A percentile compares a stretch with the other conserved stretches of the same genome.
Conservation (phyloP, 2,329 filamentous ascomycete genomes). For the Colletotrichum nymphaeae region DNA sequence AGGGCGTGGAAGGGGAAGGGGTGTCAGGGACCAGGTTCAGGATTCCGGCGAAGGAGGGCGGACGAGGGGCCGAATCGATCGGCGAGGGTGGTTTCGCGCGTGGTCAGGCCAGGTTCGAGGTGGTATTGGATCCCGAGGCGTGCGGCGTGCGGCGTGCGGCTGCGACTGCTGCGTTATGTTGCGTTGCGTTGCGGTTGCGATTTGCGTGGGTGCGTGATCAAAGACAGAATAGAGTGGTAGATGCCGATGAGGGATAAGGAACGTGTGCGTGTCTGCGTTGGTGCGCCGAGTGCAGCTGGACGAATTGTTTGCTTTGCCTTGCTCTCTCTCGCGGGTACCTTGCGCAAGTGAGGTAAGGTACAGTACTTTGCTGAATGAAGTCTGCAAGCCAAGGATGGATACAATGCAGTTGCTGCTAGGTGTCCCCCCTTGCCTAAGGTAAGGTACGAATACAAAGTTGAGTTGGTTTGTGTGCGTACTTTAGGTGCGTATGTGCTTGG, state of each 20-base stretch:
- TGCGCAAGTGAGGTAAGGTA: too few relatives aligned
- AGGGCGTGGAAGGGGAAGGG: not conserved
- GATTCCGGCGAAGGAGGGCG: slow-evolving; percentile 27
- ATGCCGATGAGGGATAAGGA: too few relatives aligned
- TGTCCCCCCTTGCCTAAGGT: not conserved
- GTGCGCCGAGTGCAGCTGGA: not conserved
- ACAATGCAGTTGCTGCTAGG: not conserved
- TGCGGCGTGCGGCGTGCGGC: slow-evolving; percentile 14
- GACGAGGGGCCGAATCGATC: slow-evolving; percentile 30
- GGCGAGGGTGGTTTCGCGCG: slow-evolving; percentile 9
- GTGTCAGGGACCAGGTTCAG: slow-evolving; percentile 24
- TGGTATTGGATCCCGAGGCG: slow-evolving; percentile 27
- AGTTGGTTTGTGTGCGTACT: too few relatives aligned
- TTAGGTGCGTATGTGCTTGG: too few relatives aligned
- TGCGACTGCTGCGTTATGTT: not conserved
- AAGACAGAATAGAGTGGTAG: too few relatives aligned
- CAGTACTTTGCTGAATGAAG: not conserved
- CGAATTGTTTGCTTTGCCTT: not conserved
- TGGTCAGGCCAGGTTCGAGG: not conserved
- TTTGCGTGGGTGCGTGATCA: not conserved
- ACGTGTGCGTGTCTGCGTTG: too few relatives aligned
- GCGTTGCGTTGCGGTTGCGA: not conserved
- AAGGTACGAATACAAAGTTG: not conserved
- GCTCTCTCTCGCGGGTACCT: not conserved
- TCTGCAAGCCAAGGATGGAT: not conserved